A percentile compares a stretch with the other conserved stretches of the same genome.
Evolutionary conservation across 306 rosid species (phyloP).

Genomic region (Malus fusca): DNA sequence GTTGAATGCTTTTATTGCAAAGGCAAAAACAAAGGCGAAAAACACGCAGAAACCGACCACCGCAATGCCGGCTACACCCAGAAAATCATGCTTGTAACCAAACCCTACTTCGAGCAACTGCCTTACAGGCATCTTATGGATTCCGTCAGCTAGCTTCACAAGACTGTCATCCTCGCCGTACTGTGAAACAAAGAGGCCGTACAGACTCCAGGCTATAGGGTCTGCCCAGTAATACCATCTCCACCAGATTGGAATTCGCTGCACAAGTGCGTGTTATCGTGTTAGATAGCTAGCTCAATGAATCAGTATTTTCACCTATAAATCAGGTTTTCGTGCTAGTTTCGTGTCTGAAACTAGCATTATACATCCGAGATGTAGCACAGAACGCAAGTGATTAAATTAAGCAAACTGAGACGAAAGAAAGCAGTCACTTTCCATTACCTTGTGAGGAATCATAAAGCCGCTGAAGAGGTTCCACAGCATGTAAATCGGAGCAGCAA

Average conservation of each 20-base stretch:
- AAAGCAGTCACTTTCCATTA: conserved; percentile 25
- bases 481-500: conserved; percentile 97
- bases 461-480: conserved; percentile 99
- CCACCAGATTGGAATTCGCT: conserved; percentile 99
- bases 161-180: conserved; percentile 52
- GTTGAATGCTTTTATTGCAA: conserved; percentile 92
- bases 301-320: not conserved
- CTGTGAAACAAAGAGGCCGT: conserved; percentile 85
- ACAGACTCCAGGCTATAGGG: conserved; percentile 90
- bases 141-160: conserved; percentile 71
- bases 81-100: conserved; percentile 79
- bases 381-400: not conserved
- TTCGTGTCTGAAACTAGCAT: not conserved
- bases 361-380: not conserved
- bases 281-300: not conserved
- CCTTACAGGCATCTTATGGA: conserved; percentile 21
- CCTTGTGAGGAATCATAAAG: conserved; percentile 98
- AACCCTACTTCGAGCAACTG: conserved; percentile 50
- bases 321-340: not conserved
- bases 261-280: conserved; percentile 12
- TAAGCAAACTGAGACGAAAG: not conserved
- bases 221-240: conserved; percentile 99
- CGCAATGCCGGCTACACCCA: conserved; percentile 60
- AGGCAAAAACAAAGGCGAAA: conserved; percentile 77
- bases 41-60: conserved; percentile 82